Base-by-base conservation (phyloP, 2,329 filamentous ascomycete genomes). In the Endocalyx cinctus region DNA sequence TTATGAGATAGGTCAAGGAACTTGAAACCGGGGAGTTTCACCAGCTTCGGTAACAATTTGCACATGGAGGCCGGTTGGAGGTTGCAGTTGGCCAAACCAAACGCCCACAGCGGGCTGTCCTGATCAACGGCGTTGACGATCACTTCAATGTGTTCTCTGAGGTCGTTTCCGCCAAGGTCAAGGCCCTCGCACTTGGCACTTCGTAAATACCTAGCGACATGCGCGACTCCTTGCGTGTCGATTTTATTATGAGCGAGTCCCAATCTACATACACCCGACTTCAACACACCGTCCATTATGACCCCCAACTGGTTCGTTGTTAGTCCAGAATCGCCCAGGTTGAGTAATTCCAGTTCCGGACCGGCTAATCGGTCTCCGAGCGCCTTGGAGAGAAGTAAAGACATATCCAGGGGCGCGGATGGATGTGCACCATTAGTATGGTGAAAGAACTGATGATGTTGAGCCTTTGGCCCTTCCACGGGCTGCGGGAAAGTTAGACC, bases 1-100 rank as follows among this genome's bases (percentile, higher is more conserved):
- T 97, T 97, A 51, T 95, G 87, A 5, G 87, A 95, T 22, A 98
- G 68, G 56, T 97, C 92, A 38, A 98, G 78, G 54, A 96, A 96
- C 14, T 85, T 80, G 54, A 96, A 83, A 43, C 82, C 77, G 3
- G 72, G 70, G 35, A 96, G 66, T 45, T 72, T 77, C 17, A 74
- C 70, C 34, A 97, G 63, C 6, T 77, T 77, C 5, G 87, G 87
- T 31, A 97, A 72, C 10, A 97, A 68, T 34, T 78, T 76, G 58
- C 77, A 83, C 15, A 97, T 66, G 10, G 82, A 80, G 1, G 77
- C 69, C 0, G 87, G 82, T 5, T 74, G 78, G 34, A 98, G 67
- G 37, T 87, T 86, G 62, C 89, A 96, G 48, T 88, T 83, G 2
- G 88, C 87, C 41, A 98, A 62, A 57, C 87, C 90, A 32, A 98